A percentile compares a stretch with the other conserved stretches of the same genome.
phyloP scores from a whole-genome alignment of 2,329 filamentous ascomycete genomes.

The Arthroderma sp. region DNA sequence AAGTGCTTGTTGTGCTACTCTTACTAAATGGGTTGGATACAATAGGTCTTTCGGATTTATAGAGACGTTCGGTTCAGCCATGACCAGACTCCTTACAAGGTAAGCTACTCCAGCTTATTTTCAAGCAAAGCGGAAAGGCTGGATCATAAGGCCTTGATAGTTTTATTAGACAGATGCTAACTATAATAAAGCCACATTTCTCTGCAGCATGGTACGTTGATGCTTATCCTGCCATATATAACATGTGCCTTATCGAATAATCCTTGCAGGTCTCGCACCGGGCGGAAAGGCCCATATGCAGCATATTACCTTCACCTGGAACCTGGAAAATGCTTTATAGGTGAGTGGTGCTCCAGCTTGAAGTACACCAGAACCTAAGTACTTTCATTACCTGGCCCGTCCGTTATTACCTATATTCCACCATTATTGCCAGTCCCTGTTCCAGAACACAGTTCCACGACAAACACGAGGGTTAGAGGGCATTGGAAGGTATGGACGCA shows the following conservation, averaged over 20 bases:
- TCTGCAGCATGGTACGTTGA: slow-evolving; percentile 59
- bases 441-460: background rate
- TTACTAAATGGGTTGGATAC: background rate
- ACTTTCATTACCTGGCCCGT: background rate
- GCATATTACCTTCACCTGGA: slow-evolving; percentile 80
- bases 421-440: background rate
- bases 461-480: background rate
- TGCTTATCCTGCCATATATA: slow-evolving; percentile 6
- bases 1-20: background rate
- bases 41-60: slow-evolving; percentile 68
- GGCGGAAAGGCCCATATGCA: slow-evolving; percentile 75
- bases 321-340: slow-evolving; percentile 59
- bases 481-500: background rate
- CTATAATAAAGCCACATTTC: slow-evolving; percentile 54
- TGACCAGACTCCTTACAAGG: slow-evolving; percentile 80
- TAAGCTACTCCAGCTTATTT: slow-evolving; percentile 27
- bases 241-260: slow-evolving; percentile 9
- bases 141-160: background rate
- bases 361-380: background rate
- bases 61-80: slow-evolving; percentile 75
- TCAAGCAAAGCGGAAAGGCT: background rate
- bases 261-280: slow-evolving; percentile 57
- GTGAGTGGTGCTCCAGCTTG: slow-evolving; percentile 34
- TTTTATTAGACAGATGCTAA: background rate
- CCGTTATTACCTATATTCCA: background rate